Evolutionary conservation across 75 land plant genomes (phyloP), one percentile per base, ranked within the genome.

Genomic region (Selaginella tamariscina): DNA sequence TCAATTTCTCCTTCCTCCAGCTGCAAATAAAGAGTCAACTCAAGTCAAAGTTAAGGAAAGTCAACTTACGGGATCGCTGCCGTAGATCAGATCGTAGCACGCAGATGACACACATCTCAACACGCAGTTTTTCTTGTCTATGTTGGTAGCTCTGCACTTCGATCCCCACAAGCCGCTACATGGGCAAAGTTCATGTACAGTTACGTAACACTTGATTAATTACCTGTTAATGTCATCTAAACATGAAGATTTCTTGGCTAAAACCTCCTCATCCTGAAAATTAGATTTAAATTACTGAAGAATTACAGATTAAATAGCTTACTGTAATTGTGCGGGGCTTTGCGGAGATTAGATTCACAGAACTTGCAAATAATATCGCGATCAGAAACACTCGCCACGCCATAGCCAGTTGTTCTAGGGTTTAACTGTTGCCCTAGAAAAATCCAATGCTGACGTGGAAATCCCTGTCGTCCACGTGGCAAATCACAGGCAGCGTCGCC

Each of bases 1-100:
- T 89, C 95, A 31, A 77, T 75, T 73, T 89, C 95, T 30, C 95
- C 95, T 79, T 89, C 95, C 75, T 89, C 95, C 62, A 88, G 74
- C 92, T 88, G 69, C 67, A 8, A 32, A 24, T 29, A 2, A 0
- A 27, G 24, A 54, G 55, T 57, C 29, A 30, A 0, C 21, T 57
- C n/a, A 2, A 70, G 29, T 23, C 32, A 54, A 68, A 18, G 64
- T 20, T 29, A 23, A 20, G 0, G 44, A 33, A 1, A 26, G 68
- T 66, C 54, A 1, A 31, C 86, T 75, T 55, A 90, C 96, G 57
- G 96, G 88, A 78, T 90, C 96, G 30, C 81, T 71, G 44, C 74
- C 86, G 33, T 90, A 90, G 64, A 88, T 67, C 18, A 79, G 74
- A 62, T 77, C 82, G 32, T 88, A 90, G 56, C 96, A 90, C 67